Conservation (phyloP, 345 rosid species). For the Trapa bicornis region DNA sequence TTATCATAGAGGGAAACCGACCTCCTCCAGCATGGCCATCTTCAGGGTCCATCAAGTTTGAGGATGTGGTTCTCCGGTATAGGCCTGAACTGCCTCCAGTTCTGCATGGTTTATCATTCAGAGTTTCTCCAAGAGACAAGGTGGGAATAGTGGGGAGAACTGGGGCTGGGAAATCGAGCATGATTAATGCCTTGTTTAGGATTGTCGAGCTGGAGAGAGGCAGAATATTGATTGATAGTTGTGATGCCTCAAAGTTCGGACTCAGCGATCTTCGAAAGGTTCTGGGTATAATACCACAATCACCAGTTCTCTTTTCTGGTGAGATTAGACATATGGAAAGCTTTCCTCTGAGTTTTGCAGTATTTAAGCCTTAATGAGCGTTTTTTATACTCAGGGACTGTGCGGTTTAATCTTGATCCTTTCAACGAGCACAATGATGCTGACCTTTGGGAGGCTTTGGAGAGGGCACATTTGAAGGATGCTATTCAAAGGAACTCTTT, state of each 20-base stretch:
- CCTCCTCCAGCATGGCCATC: slow-evolving; percentile 86
- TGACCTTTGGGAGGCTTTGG: slow-evolving; percentile 88
- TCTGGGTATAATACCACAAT: slow-evolving; percentile 79
- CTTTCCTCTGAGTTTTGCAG: no score
- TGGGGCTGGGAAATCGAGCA: slow-evolving; percentile 91
- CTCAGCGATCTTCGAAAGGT: slow-evolving; percentile 62
- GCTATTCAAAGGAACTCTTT: slow-evolving; percentile 49
- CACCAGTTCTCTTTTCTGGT: slow-evolving; percentile 97
- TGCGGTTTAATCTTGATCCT: slow-evolving; percentile 84
- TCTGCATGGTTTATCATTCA: slow-evolving; percentile 59
- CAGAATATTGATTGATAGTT: slow-evolving; percentile 58
- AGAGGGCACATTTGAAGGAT: slow-evolving; percentile 80
- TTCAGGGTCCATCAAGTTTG: slow-evolving; percentile 56
- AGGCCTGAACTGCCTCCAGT: slow-evolving; percentile 92
- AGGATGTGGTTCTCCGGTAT: slow-evolving; percentile 71
- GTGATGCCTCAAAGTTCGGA: slow-evolving; percentile 51
- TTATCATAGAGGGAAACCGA: slow-evolving; percentile 44
- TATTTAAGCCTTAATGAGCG: no score
- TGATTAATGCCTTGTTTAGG: slow-evolving; percentile 86
- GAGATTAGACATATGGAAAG: background rate
- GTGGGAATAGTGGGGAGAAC: slow-evolving; percentile 95
- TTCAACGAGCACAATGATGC: slow-evolving; percentile 75
- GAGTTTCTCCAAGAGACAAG: slow-evolving; percentile 56
- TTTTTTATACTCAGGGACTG: slow-evolving; percentile 41
- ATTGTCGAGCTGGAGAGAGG: slow-evolving; percentile 79